Conservation (phyloP, 192 early-diverging fungal genomes). For the Dispira simplex region DNA sequence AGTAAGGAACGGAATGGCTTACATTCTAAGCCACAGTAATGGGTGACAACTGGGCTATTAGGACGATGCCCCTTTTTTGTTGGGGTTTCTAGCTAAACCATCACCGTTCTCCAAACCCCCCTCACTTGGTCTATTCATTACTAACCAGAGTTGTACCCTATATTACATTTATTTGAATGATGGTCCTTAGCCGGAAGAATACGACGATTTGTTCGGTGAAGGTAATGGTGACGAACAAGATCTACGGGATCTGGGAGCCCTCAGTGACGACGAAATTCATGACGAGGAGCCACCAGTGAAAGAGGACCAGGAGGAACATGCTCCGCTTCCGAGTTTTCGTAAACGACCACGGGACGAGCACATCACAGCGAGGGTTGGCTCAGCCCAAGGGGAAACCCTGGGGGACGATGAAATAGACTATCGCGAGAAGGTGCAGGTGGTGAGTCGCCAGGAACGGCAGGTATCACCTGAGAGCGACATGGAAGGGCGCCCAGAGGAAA, state of each 20-base stretch:
- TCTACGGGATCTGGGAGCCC: neutral
- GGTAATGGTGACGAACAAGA: neutral
- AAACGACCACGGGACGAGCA: neutral
- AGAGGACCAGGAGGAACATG: neutral
- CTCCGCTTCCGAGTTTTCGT: neutral
- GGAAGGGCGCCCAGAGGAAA: neutral
- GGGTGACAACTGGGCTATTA: no score
- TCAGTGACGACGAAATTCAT: neutral
- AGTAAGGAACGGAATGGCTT: no score
- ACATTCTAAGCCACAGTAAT: no score
- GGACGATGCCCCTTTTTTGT: no score
- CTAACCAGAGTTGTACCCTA: no score
- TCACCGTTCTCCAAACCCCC: no score
- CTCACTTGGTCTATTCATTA: no score
- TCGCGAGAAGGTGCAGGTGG: neutral
- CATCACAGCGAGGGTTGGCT: neutral
- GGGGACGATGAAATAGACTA: neutral
- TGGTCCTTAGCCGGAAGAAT: no score
- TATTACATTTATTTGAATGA: no score
- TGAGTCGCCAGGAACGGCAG: neutral
- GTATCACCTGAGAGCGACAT: neutral
- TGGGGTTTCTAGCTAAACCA: no score
- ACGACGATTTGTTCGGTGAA: neutral
- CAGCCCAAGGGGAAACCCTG: neutral
- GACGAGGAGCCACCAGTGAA: neutral